Conservation (phyloP, 495 filamentous ascomycete species). For the Tuber indicum region DNA sequence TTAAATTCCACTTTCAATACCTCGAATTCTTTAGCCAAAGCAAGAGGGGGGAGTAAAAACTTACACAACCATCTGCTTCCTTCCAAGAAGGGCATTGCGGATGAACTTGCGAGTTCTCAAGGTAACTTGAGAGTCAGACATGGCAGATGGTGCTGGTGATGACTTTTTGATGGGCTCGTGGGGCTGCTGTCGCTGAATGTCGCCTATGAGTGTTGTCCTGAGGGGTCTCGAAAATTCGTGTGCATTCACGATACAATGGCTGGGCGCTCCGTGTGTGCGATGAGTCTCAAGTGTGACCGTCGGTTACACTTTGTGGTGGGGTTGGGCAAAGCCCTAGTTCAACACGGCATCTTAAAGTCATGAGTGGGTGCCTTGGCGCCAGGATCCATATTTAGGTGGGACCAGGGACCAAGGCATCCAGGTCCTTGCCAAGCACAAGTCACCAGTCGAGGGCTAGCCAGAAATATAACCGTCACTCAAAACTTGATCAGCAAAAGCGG, state of each 20-base stretch:
- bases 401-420: no score
- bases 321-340: neutral
- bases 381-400: no score
- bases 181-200: slow-evolving; percentile 15
- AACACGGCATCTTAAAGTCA: neutral
- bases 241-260: slow-evolving; percentile 22
- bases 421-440: no score
- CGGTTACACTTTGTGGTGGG: neutral
- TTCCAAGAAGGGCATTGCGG: slow-evolving; percentile 93
- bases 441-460: neutral
- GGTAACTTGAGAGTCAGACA: slow-evolving; percentile 89
- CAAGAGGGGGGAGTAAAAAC: slow-evolving; percentile 46
- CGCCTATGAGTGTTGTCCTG: slow-evolving; percentile 14
- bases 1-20: neutral
- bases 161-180: slow-evolving; percentile 20
- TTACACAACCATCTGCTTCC: slow-evolving; percentile 99
- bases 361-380: no score
- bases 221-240: slow-evolving; percentile 22
- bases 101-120: slow-evolving; percentile 99
- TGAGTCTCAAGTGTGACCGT: neutral
- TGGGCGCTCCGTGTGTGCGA: slow-evolving; percentile 13
- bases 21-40: slow-evolving; percentile 11
- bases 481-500: neutral
- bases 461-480: neutral
- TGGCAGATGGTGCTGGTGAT: slow-evolving; percentile 50